Percentiles rank a stretch among this genome's conserved stretches.
Evolutionary conservation across 2,329 filamentous ascomycete genomes (phyloP).

Genomic region (Rhynchosporium graminicola): DNA sequence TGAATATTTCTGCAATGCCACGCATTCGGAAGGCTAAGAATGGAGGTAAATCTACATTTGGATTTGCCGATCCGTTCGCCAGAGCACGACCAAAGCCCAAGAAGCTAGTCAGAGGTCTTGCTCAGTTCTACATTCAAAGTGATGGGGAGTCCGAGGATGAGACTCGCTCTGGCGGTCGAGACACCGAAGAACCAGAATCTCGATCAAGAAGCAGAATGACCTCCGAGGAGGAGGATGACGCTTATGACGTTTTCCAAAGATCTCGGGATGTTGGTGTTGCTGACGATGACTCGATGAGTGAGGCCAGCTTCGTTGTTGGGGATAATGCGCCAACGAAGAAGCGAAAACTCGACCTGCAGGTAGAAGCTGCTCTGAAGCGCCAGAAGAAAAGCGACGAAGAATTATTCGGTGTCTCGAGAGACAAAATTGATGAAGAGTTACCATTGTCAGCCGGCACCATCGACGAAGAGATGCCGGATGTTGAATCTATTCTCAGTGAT

Average conservation of each 20-base stretch:
- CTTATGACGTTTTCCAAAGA: conserved; percentile 33
- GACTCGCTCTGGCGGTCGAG: conserved; percentile 64
- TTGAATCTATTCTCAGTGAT: conserved; percentile 52
- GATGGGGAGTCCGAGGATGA: conserved; percentile 81
- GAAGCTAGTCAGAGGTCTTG: conserved; percentile 40
- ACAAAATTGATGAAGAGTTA: conserved; percentile 53
- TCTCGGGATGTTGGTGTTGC: conserved; percentile 26
- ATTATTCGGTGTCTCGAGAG: conserved; percentile 66
- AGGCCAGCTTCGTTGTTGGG: conserved; percentile 67
- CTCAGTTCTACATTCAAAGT: conserved; percentile 55
- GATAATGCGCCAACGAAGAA: conserved; percentile 62
- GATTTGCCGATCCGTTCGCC: conserved; percentile 68
- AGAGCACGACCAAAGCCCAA: conserved; percentile 59
- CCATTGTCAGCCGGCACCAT: conserved; percentile 41
- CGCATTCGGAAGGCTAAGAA: conserved; percentile 71
- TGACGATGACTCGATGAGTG: conserved; percentile 70
- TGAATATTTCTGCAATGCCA: conserved; percentile 66
- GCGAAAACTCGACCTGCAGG: conserved; percentile 70
- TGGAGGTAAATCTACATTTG: conserved; percentile 58
- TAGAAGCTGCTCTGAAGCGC: conserved; percentile 72
- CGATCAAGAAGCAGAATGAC: conserved; percentile 75
- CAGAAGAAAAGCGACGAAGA: conserved; percentile 81
- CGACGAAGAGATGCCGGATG: conserved; percentile 54
- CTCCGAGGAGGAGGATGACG: conserved; percentile 53
- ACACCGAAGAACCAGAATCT: conserved; percentile 85